These are phyloP conservation scores for Botryosphaeria dothidea DNA, from an alignment of 2,329 filamentous ascomycete species.

Conservation along the genomic window DNA sequence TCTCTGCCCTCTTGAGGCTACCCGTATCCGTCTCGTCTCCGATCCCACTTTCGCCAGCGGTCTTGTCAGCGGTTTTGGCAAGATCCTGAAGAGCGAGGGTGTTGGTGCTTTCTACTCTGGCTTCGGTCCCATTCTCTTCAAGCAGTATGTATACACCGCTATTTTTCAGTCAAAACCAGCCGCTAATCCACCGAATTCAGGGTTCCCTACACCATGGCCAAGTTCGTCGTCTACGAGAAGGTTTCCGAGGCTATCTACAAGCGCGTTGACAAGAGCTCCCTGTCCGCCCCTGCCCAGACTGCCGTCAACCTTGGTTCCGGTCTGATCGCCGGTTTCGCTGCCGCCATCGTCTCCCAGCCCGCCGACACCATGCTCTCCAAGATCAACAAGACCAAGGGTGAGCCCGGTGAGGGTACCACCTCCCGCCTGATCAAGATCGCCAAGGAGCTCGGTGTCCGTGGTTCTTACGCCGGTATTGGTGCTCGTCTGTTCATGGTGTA, in stretches of 20 bases:
- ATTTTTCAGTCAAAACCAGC: background rate
- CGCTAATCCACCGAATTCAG: slow-evolving; percentile 44
- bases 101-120: slow-evolving; percentile 85
- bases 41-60: slow-evolving; percentile 83
- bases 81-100: slow-evolving; percentile 83
- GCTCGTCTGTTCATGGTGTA: slow-evolving; percentile 69
- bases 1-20: slow-evolving; percentile 89
- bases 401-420: slow-evolving; percentile 80
- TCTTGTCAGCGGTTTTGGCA: slow-evolving; percentile 75
- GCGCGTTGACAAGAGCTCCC: slow-evolving; percentile 67
- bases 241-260: slow-evolving; percentile 73
- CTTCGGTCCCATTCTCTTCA: slow-evolving; percentile 64
- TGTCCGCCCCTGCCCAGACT: slow-evolving; percentile 72
- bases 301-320: slow-evolving; percentile 82
- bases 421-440: slow-evolving; percentile 83
- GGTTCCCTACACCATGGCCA: slow-evolving; percentile 92
- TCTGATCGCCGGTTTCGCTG: slow-evolving; percentile 83
- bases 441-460: slow-evolving; percentile 78
- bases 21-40: slow-evolving; percentile 89
- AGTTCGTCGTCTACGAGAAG: slow-evolving; percentile 94
- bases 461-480: slow-evolving; percentile 78
- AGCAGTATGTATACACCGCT: slow-evolving; percentile 31
- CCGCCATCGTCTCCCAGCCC: slow-evolving; percentile 83
- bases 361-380: slow-evolving; percentile 93
- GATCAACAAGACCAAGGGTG: slow-evolving; percentile 94